Base-by-base conservation (phyloP, 1,139 yeast species). In the Scheffersomyces cryptocercus region DNA sequence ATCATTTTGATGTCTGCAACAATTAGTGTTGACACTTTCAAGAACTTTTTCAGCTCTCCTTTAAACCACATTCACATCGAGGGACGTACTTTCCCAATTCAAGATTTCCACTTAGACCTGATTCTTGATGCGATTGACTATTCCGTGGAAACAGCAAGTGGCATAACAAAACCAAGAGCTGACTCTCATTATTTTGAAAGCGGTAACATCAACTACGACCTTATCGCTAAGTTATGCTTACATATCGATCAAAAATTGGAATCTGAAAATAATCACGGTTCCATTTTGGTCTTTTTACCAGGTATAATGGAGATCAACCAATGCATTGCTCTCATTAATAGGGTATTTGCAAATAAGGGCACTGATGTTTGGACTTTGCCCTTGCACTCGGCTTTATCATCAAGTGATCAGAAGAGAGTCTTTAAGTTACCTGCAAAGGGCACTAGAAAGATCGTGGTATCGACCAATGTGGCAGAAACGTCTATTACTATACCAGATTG, bases 1-100 rank as follows among this genome's bases (percentile, higher is more conserved):
- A 72, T 93, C 32, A 75, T 93, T 7, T 72, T 93, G 40, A 93
- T 93, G 98, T 88, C 97, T 57, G 99, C 99, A 3, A 93, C 98
- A 0, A 91, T 91, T 39, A 88, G 89, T 55, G 78, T 84, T 1
- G 73, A 75, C n/a, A 73, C 80, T 24, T 91, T 90, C 65, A 72
- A 77, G 42, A 67, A 72, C 13, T 91, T 86, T 57, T 91, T 91
- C 47, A 56, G 55, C 4, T 51, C 65, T 53, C 62, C 66, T 1
- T 64, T 81, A 39, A 69, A 77, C 28, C 83, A 84, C 48, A 72
- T 83, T 40, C 97, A 90, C 59, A 90, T 93, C 44, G 89, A 85
- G 57, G 99, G 99, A 2, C 73, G 98, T 53, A 93, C 98, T 0
- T 93, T 87, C 62, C 98, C 99, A 0, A 93, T 93, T 36, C 63